Evolutionary conservation across 2,329 filamentous ascomycete species (phyloP), one percentile per base, ranked within the genome.

Genomic region (Fusarium robinianum): DNA sequence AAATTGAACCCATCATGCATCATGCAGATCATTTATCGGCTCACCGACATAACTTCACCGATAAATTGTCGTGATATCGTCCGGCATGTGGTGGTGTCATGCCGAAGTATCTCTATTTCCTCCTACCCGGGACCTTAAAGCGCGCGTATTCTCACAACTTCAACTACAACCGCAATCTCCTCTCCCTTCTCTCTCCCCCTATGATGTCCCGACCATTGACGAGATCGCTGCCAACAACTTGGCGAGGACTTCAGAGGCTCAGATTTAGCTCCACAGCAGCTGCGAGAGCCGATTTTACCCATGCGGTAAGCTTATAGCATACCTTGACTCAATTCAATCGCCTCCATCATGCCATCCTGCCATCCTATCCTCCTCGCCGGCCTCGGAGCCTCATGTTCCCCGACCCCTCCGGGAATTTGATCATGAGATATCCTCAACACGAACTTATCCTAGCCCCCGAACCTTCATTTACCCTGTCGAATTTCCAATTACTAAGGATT

Each of bases 271-370:
- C 64, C 6, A 68, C 67, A 6, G 24, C 64, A 5, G 43, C 60
- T 5, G 45, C 42, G 1, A 53, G 45, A 6, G 70, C 69, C 10
- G 73, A 77, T 57, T 77, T 76, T 37, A 73, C 73, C 2, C 73
- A 76, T 51, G 67, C 66, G n/a, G 70, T 74, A 65, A 61, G 71
- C 62, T 14, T 14, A 37, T 12, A n/a, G n/a, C n/a, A n/a, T n/a
- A n/a, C n/a, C n/a, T 18, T 16, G 25, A 24, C 32, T 26, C 40
- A 27, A 39, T n/a, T n/a, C n/a, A n/a, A 50, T 27, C 17, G 31
- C 19, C 14, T 34, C 8, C 21, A 31, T 33, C 18, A 25, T 52
- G 41, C 50, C 41, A 48, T 48, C n/a, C 8, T 18, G 29, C 30
- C 18, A 25, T 52, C 37, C 50, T 37, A 48, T 48, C 27, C 15